Percentiles rank a stretch among this genome's conserved stretches.
These are phyloP conservation scores for Russula compacta DNA, from an alignment of 768 basidiomycete genomes.

Conservation along the genomic window DNA sequence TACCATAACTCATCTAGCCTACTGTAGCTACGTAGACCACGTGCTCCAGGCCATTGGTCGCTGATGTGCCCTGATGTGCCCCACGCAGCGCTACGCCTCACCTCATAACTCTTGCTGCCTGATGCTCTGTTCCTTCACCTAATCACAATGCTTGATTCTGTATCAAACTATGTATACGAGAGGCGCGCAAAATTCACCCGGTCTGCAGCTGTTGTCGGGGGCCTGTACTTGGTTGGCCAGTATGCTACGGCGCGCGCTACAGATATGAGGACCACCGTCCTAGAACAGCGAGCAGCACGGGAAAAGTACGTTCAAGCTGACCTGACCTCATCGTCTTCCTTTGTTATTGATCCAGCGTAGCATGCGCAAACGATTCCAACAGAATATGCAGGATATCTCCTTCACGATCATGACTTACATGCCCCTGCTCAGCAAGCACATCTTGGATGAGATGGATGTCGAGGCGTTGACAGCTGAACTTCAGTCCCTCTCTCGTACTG, in stretches of 20 bases:
- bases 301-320: constrained; percentile 47
- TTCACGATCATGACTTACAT: constrained; percentile 67
- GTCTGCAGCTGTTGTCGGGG: constrained; percentile 45
- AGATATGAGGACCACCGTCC: constrained; percentile 54
- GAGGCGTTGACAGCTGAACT: constrained; percentile 56
- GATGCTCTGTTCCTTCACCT: constrained; percentile 4
- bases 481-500: constrained; percentile 35
- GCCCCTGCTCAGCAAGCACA: constrained; percentile 53
- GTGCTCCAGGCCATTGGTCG: neutral
- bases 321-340: neutral
- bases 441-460: constrained; percentile 69
- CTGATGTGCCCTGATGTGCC: neutral
- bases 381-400: constrained; percentile 68
- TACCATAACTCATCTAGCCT: neutral
- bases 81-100: neutral
- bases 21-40: neutral
- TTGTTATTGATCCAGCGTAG: constrained; percentile 30
- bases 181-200: constrained; percentile 39
- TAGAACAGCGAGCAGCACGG: constrained; percentile 51
- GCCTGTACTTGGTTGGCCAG: constrained; percentile 49
- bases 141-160: constrained; percentile 33
- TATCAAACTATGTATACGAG: constrained; percentile 41
- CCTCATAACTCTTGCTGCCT: neutral
- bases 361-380: constrained; percentile 60
- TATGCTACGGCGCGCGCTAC: constrained; percentile 57